phyloP scores from a whole-genome alignment of 768 basidiomycete genomes.

The Cantharellus anzutake region DNA sequence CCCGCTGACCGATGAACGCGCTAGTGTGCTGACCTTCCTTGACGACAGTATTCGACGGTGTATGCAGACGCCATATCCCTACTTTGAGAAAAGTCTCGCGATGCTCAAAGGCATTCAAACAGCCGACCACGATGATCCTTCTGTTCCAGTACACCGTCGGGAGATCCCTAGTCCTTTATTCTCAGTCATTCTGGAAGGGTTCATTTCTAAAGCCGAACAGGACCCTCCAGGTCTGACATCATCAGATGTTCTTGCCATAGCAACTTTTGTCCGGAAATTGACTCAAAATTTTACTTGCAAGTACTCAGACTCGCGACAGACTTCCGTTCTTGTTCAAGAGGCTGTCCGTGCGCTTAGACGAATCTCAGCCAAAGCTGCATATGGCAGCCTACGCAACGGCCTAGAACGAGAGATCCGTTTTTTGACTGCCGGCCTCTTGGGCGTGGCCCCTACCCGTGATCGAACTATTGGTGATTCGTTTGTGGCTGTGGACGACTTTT shows the following conservation, averaged over 20 bases:
- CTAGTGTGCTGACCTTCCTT: slow-evolving; percentile 39
- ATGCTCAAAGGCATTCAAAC: neutral
- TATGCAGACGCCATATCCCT: slow-evolving; percentile 65
- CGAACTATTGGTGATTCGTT: slow-evolving; percentile 3
- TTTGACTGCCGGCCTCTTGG: slow-evolving; percentile 20
- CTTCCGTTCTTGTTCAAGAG: neutral
- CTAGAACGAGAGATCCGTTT: slow-evolving; percentile 23
- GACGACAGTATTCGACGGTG: slow-evolving; percentile 78
- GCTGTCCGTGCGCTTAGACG: slow-evolving; percentile 12
- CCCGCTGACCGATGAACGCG: slow-evolving; percentile 34
- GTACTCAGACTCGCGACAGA: slow-evolving; percentile 24
- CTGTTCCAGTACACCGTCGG: neutral
- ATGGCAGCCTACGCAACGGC: too few species aligned
- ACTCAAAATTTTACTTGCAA: slow-evolving; percentile 38
- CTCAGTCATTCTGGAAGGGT: slow-evolving; percentile 63
- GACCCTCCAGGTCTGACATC: slow-evolving; percentile 32
- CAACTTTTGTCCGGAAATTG: slow-evolving; percentile 45
- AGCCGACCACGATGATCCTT: neutral
- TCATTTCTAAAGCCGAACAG: slow-evolving; percentile 36
- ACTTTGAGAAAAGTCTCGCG: slow-evolving; percentile 40
- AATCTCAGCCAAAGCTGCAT: slow-evolving; percentile 12
- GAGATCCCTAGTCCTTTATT: slow-evolving; percentile 42
- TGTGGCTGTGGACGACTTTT: slow-evolving; percentile 23
- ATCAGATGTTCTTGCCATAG: slow-evolving; percentile 43
- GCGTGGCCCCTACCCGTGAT: slow-evolving; percentile 11